Percentiles rank a stretch among this genome's conserved stretches.
Conservation (phyloP, 768 basidiomycete genomes). For the Russula griseocarnosa region DNA sequence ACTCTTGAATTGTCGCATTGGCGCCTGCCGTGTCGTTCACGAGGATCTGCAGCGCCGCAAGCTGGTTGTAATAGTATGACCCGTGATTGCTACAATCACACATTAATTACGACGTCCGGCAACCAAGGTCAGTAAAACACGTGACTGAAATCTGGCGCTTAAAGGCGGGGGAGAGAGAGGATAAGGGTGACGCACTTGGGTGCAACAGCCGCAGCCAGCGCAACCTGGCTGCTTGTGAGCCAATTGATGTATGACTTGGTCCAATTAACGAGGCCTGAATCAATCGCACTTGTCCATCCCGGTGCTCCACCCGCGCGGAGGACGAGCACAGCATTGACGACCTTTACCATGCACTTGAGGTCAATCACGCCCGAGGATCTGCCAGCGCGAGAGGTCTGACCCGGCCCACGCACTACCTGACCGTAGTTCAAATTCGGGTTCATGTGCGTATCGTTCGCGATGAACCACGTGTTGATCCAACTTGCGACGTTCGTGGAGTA, state of each 20-base stretch:
- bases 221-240: slow-evolving; percentile 31
- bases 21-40: slow-evolving; percentile 33
- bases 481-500: slow-evolving; percentile 31
- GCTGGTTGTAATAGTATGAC: slow-evolving; percentile 35
- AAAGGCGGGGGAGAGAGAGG: too few species aligned
- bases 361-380: slow-evolving; percentile 27
- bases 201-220: slow-evolving; percentile 27
- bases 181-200: slow-evolving; percentile 31
- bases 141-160: not conserved
- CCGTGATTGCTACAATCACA: slow-evolving; percentile 37
- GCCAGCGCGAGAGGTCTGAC: not conserved
- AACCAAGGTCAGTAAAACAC: not conserved
- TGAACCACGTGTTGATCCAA: slow-evolving; percentile 36
- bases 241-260: slow-evolving; percentile 32
- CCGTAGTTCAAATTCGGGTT: slow-evolving; percentile 33
- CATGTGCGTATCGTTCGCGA: slow-evolving; percentile 34
- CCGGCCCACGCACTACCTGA: slow-evolving; percentile 27
- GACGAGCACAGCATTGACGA: slow-evolving; percentile 33
- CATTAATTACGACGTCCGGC: too few species aligned
- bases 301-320: slow-evolving; percentile 30
- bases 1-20: slow-evolving; percentile 29
- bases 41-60: slow-evolving; percentile 34
- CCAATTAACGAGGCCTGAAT: slow-evolving; percentile 33
- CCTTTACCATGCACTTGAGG: slow-evolving; percentile 33
- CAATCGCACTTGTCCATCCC: slow-evolving; percentile 32